Percentiles rank a stretch among this genome's conserved stretches.
These are phyloP conservation scores for Elsinoe australis DNA, from an alignment of 2,329 filamentous ascomycete species.

Conservation along the genomic window DNA sequence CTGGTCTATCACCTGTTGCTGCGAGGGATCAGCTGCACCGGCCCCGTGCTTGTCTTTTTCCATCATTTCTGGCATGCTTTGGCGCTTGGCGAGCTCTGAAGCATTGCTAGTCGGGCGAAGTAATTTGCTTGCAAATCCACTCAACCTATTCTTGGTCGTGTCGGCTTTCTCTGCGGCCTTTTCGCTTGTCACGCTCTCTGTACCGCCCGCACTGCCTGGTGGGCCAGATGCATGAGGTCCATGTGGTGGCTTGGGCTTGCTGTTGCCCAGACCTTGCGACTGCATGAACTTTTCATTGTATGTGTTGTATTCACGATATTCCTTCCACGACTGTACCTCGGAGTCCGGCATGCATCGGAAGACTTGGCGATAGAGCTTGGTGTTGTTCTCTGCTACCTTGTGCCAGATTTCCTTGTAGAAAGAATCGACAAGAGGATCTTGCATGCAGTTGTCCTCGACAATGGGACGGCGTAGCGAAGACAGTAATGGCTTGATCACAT, in stretches of 20 bases:
- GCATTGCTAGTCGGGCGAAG: conserved; percentile 28
- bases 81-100: conserved; percentile 19
- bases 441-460: conserved; percentile 88
- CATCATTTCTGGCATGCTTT: conserved; percentile 13
- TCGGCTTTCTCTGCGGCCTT: conserved; percentile 6
- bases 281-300: conserved; percentile 73
- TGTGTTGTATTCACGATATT: conserved; percentile 75
- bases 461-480: conserved; percentile 64
- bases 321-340: conserved; percentile 85
- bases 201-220: conserved; percentile 34
- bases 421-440: conserved; percentile 69
- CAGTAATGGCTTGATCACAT: conserved; percentile 42
- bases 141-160: conserved; percentile 25
- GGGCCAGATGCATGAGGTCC: conserved; percentile 44
- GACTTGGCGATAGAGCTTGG: conserved; percentile 83
- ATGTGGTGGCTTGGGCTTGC: conserved; percentile 42
- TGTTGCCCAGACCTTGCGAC: conserved; percentile 49
- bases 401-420: conserved; percentile 90
- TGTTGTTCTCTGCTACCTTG: conserved; percentile 84
- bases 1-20: conserved; percentile 17
- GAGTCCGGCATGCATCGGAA: conserved; percentile 97
- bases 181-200: conserved; percentile 19
- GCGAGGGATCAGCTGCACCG: conserved; percentile 19
- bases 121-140: conserved; percentile 29
- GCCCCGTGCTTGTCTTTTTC: conserved; percentile 18